These are phyloP conservation scores for Eremomyces bilateralis DNA, from an alignment of 495 filamentous ascomycete species.

Conservation along the genomic window DNA sequence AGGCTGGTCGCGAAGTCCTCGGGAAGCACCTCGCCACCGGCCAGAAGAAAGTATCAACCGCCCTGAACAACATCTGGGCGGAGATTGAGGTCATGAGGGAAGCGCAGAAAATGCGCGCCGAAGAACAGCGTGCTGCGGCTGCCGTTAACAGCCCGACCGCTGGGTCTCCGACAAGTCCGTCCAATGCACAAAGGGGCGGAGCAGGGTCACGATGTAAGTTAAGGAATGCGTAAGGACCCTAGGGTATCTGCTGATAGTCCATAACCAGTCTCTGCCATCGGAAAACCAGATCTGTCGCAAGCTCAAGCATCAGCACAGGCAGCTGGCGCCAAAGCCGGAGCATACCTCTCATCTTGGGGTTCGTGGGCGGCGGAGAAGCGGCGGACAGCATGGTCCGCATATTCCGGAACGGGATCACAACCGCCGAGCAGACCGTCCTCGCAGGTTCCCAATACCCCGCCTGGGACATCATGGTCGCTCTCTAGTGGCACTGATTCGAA, in stretches of 20 bases:
- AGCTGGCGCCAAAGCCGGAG: slow-evolving; percentile 52
- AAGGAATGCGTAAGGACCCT: slow-evolving; percentile 3
- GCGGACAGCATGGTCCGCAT: slow-evolving; percentile 38
- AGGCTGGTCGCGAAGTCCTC: slow-evolving; percentile 53
- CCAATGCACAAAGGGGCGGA: slow-evolving; percentile 1
- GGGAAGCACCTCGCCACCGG: slow-evolving; percentile 64
- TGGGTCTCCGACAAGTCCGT: no score
- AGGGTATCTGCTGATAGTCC: neutral
- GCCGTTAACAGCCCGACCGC: neutral
- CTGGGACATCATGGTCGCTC: no score
- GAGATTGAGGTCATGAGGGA: slow-evolving; percentile 77
- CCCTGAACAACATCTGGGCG: slow-evolving; percentile 69
- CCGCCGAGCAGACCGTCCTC: no score
- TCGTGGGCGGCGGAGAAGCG: slow-evolving; percentile 81
- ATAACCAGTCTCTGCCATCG: slow-evolving; percentile 1
- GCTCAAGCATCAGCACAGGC: slow-evolving; percentile 46
- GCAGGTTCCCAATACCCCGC: no score
- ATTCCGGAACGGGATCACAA: no score
- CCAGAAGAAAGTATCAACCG: slow-evolving; percentile 58
- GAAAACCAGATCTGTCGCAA: slow-evolving; percentile 34
- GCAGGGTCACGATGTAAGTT: slow-evolving; percentile 6
- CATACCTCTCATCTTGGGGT: slow-evolving; percentile 90
- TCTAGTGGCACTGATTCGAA: no score
- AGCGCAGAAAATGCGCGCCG: slow-evolving; percentile 45
- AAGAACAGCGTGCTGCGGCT: slow-evolving; percentile 12